Percentiles rank a stretch among this genome's conserved stretches.
phyloP scores from a whole-genome alignment of 2,329 filamentous ascomycete genomes.

The Dactylella cylindrospora region DNA sequence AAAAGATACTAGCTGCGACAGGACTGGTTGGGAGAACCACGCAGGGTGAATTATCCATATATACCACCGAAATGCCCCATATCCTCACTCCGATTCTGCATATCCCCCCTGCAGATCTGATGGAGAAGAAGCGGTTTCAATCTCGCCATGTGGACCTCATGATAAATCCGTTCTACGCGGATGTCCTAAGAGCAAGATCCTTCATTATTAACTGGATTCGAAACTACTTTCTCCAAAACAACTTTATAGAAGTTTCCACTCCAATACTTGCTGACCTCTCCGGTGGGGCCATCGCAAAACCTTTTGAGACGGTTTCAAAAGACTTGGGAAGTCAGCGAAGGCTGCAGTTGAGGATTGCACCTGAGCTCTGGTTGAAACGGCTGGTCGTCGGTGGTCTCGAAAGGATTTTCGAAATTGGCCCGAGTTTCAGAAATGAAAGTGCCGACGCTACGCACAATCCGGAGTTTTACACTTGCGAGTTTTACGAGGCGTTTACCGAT shows the following conservation, averaged over 20 bases:
- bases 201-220: conserved; percentile 73
- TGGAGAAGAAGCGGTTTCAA: conserved; percentile 71
- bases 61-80: conserved; percentile 67
- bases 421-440: conserved; percentile 90
- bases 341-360: conserved; percentile 81
- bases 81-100: conserved; percentile 77
- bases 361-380: conserved; percentile 92
- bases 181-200: conserved; percentile 73
- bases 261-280: conserved; percentile 80
- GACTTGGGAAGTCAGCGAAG: conserved; percentile 68
- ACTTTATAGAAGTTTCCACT: conserved; percentile 86
- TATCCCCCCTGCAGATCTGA: conserved; percentile 70
- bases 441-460: conserved; percentile 91
- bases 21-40: conserved; percentile 70
- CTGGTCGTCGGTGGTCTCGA: conserved; percentile 86
- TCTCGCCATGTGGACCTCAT: conserved; percentile 85
- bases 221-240: conserved; percentile 68
- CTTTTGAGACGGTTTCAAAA: conserved; percentile 77
- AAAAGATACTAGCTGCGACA: conserved; percentile 60
- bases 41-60: conserved; percentile 74
- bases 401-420: conserved; percentile 87
- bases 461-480: conserved; percentile 96
- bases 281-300: conserved; percentile 82
- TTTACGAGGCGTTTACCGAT: conserved; percentile 83
- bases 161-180: conserved; percentile 67